Evolutionary conservation across 179 eudicot species (phyloP).

Genomic region (Pouteria campechiana): DNA sequence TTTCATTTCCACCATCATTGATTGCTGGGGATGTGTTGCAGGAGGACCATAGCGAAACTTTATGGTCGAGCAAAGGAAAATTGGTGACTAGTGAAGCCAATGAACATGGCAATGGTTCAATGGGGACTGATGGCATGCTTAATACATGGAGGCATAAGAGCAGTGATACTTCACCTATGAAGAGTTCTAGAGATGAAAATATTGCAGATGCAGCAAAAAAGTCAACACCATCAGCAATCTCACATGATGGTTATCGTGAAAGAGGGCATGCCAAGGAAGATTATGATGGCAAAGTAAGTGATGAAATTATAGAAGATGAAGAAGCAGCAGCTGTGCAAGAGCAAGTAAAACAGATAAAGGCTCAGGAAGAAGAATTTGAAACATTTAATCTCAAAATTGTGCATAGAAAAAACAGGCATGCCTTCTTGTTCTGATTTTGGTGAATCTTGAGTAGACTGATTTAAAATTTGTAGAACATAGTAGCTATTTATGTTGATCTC

Average conservation of each 20-base stretch:
- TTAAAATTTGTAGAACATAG: too few relatives aligned
- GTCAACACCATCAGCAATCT: slow-evolving; percentile 67
- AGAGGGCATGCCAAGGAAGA: slow-evolving; percentile 46
- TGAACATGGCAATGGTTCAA: slow-evolving; percentile 16
- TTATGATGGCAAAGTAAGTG: slow-evolving; percentile 27
- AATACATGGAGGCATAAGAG: slow-evolving; percentile 61
- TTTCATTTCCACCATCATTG: slow-evolving; percentile 78
- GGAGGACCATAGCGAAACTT: slow-evolving; percentile 40
- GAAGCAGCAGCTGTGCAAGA: slow-evolving; percentile 98
- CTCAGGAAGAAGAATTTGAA: slow-evolving; percentile 97
- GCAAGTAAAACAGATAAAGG: slow-evolving; percentile 96
- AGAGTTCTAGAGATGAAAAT: slow-evolving; percentile 62
- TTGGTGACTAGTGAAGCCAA: slow-evolving; percentile 19
- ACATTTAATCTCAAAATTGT: slow-evolving; percentile 83
- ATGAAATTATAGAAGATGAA: slow-evolving; percentile 72
- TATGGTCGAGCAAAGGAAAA: slow-evolving; percentile 46
- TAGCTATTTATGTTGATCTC: too few relatives aligned
- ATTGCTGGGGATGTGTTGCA: slow-evolving; percentile 34
- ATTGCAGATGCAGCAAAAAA: slow-evolving; percentile 44
- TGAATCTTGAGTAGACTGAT: too few relatives aligned
- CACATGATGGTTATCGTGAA: slow-evolving; percentile 62
- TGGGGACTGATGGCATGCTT: slow-evolving; percentile 45
- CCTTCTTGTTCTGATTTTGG: too few relatives aligned
- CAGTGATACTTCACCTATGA: slow-evolving; percentile 57
- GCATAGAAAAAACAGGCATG: slow-evolving; percentile 89